Evolutionary conservation across 306 rosid species (phyloP), one percentile per base, ranked within the genome.

Genomic region (Geum urbanum): DNA sequence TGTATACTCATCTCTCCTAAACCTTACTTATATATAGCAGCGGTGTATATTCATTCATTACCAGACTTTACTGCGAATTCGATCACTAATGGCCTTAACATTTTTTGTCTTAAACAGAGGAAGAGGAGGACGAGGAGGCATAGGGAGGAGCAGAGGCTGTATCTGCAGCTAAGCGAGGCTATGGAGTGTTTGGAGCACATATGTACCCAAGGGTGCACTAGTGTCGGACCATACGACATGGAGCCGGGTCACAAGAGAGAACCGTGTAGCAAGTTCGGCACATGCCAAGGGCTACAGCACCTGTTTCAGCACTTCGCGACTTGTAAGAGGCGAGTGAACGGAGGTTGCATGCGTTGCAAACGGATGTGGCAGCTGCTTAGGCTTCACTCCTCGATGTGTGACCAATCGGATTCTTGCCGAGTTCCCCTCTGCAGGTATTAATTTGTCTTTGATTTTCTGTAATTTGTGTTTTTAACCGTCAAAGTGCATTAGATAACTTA

Each of bases 121-220:
- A 91, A 77, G 55, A 84, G 74, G 91, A 87, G 82, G 72, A 66
- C 81, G 12, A 80, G 78, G 74, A 83, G 49, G 86, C 79, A 63
- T 0, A 91, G 83, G 74, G 82, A 81, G 70, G 95, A 83, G 57
- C 89, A 84, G 59, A 81, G 83, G 51, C 0, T 88, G 66, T 94
- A 88, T 32, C 19, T 73, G 11, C 77, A 88, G 79, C 88, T 94
- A 10, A 86, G 94, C 59, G 97, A 94, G 76, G 99, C 99, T 0
- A 94, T 94, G 99, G 95, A 88, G 76, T 94, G 97, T 69, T 48
- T 94, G 81, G 96, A 94, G 46, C 99, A 94, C 90, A 91, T 94
- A 8, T 94, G 94, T 68, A 72, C 85, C 3, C 96, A 94, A 51
- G 99, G 99, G 0, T 94, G 97, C 84, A 94, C 92, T 0, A 72